Evolutionary conservation across 78 protist species (phyloP), one percentile per base, ranked within the genome.

Genomic region (Planoprotostelium fungivorum): DNA sequence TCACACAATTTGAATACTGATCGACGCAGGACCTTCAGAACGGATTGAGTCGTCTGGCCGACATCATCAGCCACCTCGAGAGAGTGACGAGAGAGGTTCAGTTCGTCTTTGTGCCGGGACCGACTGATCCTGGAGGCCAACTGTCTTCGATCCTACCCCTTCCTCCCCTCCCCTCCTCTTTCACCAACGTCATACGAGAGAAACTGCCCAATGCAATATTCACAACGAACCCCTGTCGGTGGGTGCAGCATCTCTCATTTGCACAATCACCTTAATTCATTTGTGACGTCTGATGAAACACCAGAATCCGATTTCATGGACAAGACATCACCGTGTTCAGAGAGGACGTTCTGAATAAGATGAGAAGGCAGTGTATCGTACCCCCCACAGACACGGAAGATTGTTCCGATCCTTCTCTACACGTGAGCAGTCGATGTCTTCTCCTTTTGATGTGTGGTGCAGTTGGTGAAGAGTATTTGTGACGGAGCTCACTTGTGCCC

Each of bases 401-500:
- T 25, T 51, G 73, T 51, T 25, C 73, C 16, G 73, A 51, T 5
- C 73, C 73, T 16, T 25, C 73, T 5, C 38, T 29, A 83, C 1
- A 83, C 38, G 31, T 31, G 36, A 34, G 36, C 1, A 23, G 51
- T 34, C 38, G 31, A 1, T 28, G 29, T 34, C 63, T 35, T 1
- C 37, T 28, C 34, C 35, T 23, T 36, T 37, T 1, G 38, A 84
- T 1, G 34, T 34, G 31, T 34, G 5, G 0, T 51, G 83, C 37
- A 90, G 89, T 0, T 89, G 37, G 89, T 86, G 37, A 84, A 39
- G 37, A 92, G 91, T 29, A 9, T 51, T 51, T 51, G 73, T 16
- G 88, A 89, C 35, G 91, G 89, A 83, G 90, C 84, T 0, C 91
- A 88, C 86, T 87, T 92, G 35, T 86, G 88, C 36, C 94, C 94